Conservation (phyloP, 2,329 filamentous ascomycete genomes). For the Alternaria gaisen region DNA sequence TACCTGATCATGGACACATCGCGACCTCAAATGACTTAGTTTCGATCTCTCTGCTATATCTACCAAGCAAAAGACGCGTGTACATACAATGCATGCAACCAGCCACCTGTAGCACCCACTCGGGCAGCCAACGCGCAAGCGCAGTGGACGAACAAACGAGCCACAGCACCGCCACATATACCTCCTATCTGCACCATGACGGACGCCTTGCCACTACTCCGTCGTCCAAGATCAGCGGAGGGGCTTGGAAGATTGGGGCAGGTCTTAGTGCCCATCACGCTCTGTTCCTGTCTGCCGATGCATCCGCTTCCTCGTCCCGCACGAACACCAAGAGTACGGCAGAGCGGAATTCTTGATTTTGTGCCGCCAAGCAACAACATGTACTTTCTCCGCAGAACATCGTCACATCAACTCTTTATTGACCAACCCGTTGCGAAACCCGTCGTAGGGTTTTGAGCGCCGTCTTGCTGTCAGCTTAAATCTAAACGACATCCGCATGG, state of each 20-base stretch:
- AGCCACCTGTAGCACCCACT: neutral
- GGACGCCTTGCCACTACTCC: neutral
- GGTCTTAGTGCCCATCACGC: constrained; percentile 3
- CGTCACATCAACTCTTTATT: neutral
- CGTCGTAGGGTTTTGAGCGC: neutral
- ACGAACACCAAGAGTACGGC: constrained; percentile 10
- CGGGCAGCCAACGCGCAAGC: neutral
- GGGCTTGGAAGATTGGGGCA: constrained; percentile 2
- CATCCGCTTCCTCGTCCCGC: constrained; percentile 9
- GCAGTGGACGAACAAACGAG: neutral
- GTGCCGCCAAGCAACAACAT: constrained; percentile 4
- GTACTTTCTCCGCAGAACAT: neutral
- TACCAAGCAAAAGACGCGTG: neutral
- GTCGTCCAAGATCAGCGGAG: constrained; percentile 8
- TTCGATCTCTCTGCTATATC: neutral
- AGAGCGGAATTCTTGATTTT: constrained; percentile 5
- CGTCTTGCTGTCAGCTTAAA: neutral
- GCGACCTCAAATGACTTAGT: neutral
- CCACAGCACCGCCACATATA: constrained; percentile 11
- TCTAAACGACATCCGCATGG: neutral
- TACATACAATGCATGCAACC: neutral
- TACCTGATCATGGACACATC: neutral
- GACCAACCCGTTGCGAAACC: neutral
- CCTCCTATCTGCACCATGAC: constrained; percentile 1
- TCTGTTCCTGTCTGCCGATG: constrained; percentile 1